Percentiles rank a stretch among this genome's conserved stretches.
Evolutionary conservation across 176 grass and related monocot genomes (phyloP).

Genomic region (Chrysopogon serrulatus): DNA sequence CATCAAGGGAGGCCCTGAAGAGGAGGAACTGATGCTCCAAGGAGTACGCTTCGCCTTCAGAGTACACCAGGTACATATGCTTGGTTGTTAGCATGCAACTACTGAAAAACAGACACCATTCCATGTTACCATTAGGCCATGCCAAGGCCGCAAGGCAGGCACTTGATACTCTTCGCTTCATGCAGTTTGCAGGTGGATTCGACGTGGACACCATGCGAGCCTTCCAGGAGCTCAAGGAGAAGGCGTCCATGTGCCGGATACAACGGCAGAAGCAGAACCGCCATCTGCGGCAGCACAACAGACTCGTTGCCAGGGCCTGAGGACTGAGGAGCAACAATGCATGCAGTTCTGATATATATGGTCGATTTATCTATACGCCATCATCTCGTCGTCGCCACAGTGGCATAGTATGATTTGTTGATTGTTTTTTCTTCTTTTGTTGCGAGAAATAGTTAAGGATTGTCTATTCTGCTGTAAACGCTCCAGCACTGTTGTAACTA

Average conservation of each 20-base stretch:
- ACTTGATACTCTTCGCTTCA: background rate
- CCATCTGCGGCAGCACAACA: constrained; percentile 53
- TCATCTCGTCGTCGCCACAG: background rate
- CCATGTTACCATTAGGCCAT: background rate
- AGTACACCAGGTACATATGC: constrained; percentile 75
- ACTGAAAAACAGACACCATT: background rate
- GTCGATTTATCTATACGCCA: background rate
- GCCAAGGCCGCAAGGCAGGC: too few relatives aligned
- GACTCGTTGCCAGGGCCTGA: constrained; percentile 56
- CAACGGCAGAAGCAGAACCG: constrained; percentile 50
- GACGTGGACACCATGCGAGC: constrained; percentile 94
- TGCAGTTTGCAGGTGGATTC: constrained; percentile 91
- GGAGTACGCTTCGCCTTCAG: constrained; percentile 94
- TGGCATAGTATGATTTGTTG: constrained; percentile 6
- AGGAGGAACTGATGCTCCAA: constrained; percentile 96
- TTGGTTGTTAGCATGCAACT: background rate
- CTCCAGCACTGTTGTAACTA: background rate
- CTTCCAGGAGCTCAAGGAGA: constrained; percentile 95
- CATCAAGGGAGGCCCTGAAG: constrained; percentile 58
- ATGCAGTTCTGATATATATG: background rate
- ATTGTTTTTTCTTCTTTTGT: background rate
- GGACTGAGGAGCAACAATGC: constrained; percentile 17
- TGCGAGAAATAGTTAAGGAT: background rate
- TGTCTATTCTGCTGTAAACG: background rate
- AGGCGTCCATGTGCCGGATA: constrained; percentile 62